A percentile compares a stretch with the other conserved stretches of the same genome.
Evolutionary conservation across 23 red algal genomes (phyloP).

Genomic region (Chondrus crispus): DNA sequence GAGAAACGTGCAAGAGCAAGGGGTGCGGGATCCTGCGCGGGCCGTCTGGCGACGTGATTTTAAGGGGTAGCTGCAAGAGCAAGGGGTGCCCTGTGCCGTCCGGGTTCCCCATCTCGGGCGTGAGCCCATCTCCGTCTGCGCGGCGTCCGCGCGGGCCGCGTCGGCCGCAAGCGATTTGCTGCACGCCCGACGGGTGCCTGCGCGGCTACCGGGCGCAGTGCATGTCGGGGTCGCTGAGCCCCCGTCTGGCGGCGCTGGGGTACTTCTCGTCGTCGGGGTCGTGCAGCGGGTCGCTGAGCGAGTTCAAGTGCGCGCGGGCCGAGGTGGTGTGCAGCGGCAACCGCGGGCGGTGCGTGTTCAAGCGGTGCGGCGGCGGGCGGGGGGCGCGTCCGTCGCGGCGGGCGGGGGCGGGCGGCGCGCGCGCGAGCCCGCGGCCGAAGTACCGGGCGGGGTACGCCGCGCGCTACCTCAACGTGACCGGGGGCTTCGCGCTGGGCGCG

Average conservation of each 20-base stretch:
- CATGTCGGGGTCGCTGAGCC: not conserved
- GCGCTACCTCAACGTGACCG: no score
- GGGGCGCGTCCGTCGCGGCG: no score
- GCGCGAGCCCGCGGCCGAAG: no score
- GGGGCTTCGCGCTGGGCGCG: no score
- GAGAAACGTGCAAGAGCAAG: slow-evolving; percentile 10
- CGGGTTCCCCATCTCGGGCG: not conserved
- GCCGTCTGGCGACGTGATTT: slow-evolving; percentile 1
- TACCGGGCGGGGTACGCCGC: no score
- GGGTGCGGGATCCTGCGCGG: slow-evolving; percentile 8
- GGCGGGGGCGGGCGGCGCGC: no score
- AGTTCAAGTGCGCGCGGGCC: not conserved
- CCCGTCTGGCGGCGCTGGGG: not conserved
- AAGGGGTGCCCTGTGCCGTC: slow-evolving; percentile 23
- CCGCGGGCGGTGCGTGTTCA: slow-evolving; percentile 11
- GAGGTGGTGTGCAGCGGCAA: slow-evolving; percentile 10
- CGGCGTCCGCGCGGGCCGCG: not conserved
- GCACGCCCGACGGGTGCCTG: slow-evolving; percentile 17
- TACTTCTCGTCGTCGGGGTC: slow-evolving; percentile 9
- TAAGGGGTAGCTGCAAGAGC: slow-evolving; percentile 7
- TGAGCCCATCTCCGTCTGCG: not conserved
- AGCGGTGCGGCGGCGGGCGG: no score
- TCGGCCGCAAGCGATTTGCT: slow-evolving; percentile 15
- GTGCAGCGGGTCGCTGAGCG: not conserved
- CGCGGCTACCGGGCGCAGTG: slow-evolving; percentile 17